Percentiles rank a stretch among this genome's conserved stretches.
phyloP scores from a whole-genome alignment of 2,329 filamentous ascomycete species.

The Aureobasidium sp. region DNA sequence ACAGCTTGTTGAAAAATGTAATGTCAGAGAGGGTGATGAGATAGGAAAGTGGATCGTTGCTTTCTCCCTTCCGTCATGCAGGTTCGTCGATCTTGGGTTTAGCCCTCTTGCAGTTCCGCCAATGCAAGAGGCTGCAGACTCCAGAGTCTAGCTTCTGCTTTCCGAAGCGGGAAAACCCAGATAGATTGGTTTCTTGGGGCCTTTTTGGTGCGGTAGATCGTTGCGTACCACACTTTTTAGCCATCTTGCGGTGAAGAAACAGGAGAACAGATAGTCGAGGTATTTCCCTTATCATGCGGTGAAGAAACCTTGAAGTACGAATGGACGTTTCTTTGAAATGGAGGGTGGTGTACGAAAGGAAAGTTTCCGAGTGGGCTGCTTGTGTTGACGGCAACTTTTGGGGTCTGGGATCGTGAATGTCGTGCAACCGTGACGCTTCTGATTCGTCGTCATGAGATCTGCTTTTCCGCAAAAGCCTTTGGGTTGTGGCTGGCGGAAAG shows the following conservation, averaged over 20 bases:
- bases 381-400: background rate
- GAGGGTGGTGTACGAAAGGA: background rate
- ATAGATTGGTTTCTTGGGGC: background rate
- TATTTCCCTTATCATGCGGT: background rate
- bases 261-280: background rate
- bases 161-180: background rate
- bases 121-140: background rate
- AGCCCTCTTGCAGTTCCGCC: background rate
- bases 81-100: conserved; percentile 9
- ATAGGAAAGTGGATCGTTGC: background rate
- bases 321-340: background rate
- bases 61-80: background rate
- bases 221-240: background rate
- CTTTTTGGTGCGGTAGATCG: background rate
- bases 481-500: background rate
- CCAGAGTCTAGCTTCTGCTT: background rate
- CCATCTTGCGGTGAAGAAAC: background rate
- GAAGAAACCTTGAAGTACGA: background rate
- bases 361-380: background rate
- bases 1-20: background rate
- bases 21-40: background rate
- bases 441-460: conserved; percentile 9
- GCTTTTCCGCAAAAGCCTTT: background rate
- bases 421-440: background rate
- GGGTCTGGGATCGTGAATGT: background rate